phyloP scores from a whole-genome alignment of 805 yeast genomes.

The Lipomyces kockii region DNA sequence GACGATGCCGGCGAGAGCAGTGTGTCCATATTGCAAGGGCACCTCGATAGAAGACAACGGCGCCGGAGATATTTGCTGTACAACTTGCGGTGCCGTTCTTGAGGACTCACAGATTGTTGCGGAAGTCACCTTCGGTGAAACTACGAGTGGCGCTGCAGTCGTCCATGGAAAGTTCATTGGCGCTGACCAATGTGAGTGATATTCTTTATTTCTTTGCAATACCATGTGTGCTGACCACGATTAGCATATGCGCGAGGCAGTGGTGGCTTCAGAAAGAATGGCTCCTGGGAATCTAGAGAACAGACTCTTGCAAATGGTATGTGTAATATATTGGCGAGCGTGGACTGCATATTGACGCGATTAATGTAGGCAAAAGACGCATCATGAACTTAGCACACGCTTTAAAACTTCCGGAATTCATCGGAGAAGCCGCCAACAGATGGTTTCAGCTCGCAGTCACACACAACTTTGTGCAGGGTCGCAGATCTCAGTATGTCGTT shows the following conservation, averaged over 20 bases:
- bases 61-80: conserved; percentile 70
- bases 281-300: conserved; percentile 72
- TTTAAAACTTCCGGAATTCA: conserved; percentile 77
- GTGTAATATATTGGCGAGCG: conserved; percentile 1
- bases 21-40: conserved; percentile 30
- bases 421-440: conserved; percentile 82
- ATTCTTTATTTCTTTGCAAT: not conserved
- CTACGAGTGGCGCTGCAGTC: conserved; percentile 90
- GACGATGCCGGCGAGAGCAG: conserved; percentile 20
- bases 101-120: conserved; percentile 95
- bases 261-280: conserved; percentile 51
- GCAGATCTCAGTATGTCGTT: conserved; percentile 91
- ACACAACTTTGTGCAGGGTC: conserved; percentile 93
- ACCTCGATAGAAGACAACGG: conserved; percentile 33
- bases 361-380: conserved; percentile 60
- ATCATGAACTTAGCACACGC: conserved; percentile 80
- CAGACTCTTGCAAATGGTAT: conserved; percentile 78
- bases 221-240: not conserved
- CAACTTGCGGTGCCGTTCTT: conserved; percentile 79
- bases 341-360: not conserved
- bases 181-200: conserved; percentile 65
- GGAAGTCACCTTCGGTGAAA: conserved; percentile 92
- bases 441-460: conserved; percentile 89
- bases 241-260: conserved; percentile 43
- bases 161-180: conserved; percentile 95